Evolutionary conservation across 2,329 filamentous ascomycete genomes (phyloP), one percentile per base, ranked within the genome.

Genomic region (Aureobasidium sp.): DNA sequence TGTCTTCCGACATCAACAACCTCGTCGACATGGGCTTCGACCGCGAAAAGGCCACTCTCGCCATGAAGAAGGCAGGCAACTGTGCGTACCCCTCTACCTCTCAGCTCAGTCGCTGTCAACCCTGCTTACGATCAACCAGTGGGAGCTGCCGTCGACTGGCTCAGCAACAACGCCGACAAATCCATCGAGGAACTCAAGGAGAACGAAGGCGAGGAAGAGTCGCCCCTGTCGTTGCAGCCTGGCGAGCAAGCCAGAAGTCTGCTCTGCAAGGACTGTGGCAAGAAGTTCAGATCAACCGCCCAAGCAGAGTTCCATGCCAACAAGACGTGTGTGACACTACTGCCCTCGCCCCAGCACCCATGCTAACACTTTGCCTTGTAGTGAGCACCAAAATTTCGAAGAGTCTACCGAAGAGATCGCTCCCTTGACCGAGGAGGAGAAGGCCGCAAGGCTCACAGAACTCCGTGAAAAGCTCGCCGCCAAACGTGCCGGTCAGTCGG

Each of bases 371-470:
- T 47, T 45, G 23, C 17, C 17, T 49, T 45, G 2, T 60, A 89
- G 85, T 9, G 88, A 90, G 51, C 94, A 99, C 74, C 84, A 86
- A 49, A 88, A 96, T 74, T 99, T 99, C 71, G 83, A 88, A 21
- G 91, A 99, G 73, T 96, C 92, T 0, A 93, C 89, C 4, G 93
- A 97, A 69, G 91, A 95, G 70, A 86, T 99, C 66, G 87, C 89
- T 3, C 90, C 93, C 0, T 77, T 99, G 68, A 96, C 92, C 0
- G 91, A 93, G 66, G 92, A 95, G 63, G 87, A 99, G 76, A 96
- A 94, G 79, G 86, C 86, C 70, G 81, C 84, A n/a, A 87, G 82
- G 67, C 81, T 99, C 3, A 79, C 84, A 33, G 89, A 94, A 67
- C 80, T 96, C 47, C 83, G 85, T 33, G 80, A 84, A 67, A 87